Conservation (phyloP, 306 rosid genomes). For the Abrus precatorius region DNA sequence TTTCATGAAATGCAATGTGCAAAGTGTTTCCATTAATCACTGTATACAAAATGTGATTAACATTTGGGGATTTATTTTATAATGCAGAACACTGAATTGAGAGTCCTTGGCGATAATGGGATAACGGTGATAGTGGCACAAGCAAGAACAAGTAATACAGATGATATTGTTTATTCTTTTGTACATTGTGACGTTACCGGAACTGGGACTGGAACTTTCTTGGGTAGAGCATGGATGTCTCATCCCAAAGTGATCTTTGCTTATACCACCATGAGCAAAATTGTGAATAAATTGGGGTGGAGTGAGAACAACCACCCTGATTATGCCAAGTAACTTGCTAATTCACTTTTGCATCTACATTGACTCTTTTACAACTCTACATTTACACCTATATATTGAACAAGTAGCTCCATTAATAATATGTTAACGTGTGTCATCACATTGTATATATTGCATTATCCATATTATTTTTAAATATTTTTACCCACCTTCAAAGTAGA, state of each 20-base stretch:
- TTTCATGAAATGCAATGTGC: not conserved
- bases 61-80: constrained; percentile 43
- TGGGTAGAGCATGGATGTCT: not conserved
- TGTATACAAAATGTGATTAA: too few species aligned
- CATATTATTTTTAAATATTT: not conserved
- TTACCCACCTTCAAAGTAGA: not conserved
- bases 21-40: too few species aligned
- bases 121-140: constrained; percentile 61
- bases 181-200: too few species aligned
- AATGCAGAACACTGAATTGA: constrained; percentile 49
- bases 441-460: not conserved
- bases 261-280: constrained; percentile 47
- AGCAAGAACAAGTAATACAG: constrained; percentile 34
- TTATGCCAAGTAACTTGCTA: constrained; percentile 35
- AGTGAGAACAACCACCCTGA: constrained; percentile 23
- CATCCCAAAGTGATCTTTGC: constrained; percentile 42
- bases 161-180: constrained; percentile 31
- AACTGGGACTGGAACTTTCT: not conserved
- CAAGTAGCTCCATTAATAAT: too few species aligned
- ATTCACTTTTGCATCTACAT: not conserved
- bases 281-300: constrained; percentile 59
- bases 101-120: constrained; percentile 35
- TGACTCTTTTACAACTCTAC: not conserved
- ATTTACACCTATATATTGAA: not conserved
- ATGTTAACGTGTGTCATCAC: not conserved